Conservation (phyloP, 2,329 filamentous ascomycete species). For the Domatiomyces globalis region DNA sequence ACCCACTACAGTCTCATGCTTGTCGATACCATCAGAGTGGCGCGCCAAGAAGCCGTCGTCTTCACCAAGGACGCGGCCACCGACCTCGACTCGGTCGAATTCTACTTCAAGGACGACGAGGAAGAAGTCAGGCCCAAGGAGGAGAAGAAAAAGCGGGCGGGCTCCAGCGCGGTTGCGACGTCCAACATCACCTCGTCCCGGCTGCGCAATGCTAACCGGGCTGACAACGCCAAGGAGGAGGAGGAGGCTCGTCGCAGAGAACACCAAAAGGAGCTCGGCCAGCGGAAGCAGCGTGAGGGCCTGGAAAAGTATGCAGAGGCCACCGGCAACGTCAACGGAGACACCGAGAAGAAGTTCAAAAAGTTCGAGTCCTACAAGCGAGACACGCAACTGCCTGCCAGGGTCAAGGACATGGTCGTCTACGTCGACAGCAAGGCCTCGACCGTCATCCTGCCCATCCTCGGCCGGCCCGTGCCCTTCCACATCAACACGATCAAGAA, state of each 20-base stretch:
- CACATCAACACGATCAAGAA: slow-evolving; percentile 99
- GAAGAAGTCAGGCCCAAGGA: slow-evolving; percentile 67
- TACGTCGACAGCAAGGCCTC: slow-evolving; percentile 81
- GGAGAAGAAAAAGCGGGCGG: slow-evolving; percentile 71
- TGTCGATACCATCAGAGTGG: slow-evolving; percentile 85
- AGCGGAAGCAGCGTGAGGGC: slow-evolving; percentile 81
- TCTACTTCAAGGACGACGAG: slow-evolving; percentile 97
- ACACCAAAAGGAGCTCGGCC: slow-evolving; percentile 79
- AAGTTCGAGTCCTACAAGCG: slow-evolving; percentile 98
- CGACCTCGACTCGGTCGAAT: slow-evolving; percentile 85
- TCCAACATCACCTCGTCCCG: slow-evolving; percentile 94
- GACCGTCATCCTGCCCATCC: slow-evolving; percentile 85
- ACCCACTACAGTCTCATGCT: slow-evolving; percentile 79
- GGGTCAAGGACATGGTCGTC: slow-evolving; percentile 73
- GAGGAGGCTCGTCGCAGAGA: slow-evolving; percentile 66
- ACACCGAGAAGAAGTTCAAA: slow-evolving; percentile 97
- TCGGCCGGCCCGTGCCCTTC: slow-evolving; percentile 94
- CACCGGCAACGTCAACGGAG: slow-evolving; percentile 69
- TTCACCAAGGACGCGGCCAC: slow-evolving; percentile 89
- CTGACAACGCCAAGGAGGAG: slow-evolving; percentile 66
- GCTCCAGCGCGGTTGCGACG: slow-evolving; percentile 73
- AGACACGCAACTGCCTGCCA: slow-evolving; percentile 78
- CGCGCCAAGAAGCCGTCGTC: slow-evolving; percentile 45
- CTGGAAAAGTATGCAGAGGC: slow-evolving; percentile 74
- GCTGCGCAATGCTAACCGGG: slow-evolving; percentile 66